phyloP scores from a whole-genome alignment of 2,329 filamentous ascomycete genomes.

The Sporothrix brunneoviolacea region DNA sequence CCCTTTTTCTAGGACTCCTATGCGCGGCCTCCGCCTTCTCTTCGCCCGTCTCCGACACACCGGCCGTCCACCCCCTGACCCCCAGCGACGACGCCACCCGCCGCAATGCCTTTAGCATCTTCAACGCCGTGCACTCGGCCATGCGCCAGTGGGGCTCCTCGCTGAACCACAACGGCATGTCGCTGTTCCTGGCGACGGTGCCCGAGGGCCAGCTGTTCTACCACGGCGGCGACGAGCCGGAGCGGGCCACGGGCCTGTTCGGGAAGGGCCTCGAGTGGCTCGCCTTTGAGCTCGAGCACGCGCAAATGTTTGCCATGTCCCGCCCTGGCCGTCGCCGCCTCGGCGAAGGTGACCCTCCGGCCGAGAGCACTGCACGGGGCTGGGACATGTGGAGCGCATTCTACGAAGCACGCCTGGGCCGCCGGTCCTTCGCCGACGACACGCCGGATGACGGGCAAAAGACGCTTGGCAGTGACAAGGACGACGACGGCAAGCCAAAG shows the following conservation, averaged over 20 bases:
- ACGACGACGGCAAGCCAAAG: constrained; percentile 5
- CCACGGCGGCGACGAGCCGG: constrained; percentile 48
- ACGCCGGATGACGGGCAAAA: neutral
- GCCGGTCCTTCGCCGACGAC: neutral
- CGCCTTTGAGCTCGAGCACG: constrained; percentile 71
- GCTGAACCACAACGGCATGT: constrained; percentile 69
- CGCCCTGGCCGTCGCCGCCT: neutral
- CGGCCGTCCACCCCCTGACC: constrained; percentile 18
- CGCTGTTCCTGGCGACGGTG: constrained; percentile 59
- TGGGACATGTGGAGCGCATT: neutral
- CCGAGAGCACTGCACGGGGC: neutral
- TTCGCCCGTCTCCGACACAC: no score
- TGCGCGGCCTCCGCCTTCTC: no score
- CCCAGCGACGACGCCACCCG: constrained; percentile 34
- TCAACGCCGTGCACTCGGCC: constrained; percentile 66
- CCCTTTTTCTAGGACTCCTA: no score
- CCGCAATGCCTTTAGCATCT: constrained; percentile 56
- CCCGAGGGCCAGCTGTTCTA: constrained; percentile 60
- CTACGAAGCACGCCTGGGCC: neutral
- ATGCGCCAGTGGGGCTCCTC: constrained; percentile 70
- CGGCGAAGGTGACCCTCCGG: neutral
- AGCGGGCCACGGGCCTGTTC: constrained; percentile 38
- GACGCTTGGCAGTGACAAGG: neutral
- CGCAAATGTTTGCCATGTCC: constrained; percentile 46
- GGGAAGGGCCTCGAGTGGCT: constrained; percentile 53